Percentiles rank a stretch among this genome's conserved stretches.
Conservation (phyloP, 305 asterid genomes). For the Solanum aculeatissimum region DNA sequence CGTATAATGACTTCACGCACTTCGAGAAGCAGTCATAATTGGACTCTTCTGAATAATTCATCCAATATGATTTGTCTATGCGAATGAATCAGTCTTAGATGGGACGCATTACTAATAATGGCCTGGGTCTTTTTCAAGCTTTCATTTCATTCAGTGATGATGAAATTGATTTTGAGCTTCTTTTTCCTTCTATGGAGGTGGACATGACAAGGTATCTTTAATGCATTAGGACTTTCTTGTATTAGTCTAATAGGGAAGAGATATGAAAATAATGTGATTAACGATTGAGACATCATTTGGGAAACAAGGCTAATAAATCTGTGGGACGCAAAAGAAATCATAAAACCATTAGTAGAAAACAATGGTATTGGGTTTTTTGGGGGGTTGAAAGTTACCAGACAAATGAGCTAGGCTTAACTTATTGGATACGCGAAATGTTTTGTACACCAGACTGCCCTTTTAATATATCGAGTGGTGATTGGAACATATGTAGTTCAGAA, state of each 20-base stretch:
- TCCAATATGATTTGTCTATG: not conserved
- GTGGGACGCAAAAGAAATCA: not conserved
- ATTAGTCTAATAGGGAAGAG: not conserved
- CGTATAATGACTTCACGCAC: not conserved
- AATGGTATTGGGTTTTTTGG: not conserved
- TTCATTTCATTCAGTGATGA: not conserved
- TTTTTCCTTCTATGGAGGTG: not conserved
- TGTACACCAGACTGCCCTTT: not conserved
- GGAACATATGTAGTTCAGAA: not conserved
- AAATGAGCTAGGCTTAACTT: not conserved
- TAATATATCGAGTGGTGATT: not conserved
- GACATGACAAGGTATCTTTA: not conserved
- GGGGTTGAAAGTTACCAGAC: not conserved
- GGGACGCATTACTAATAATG: not conserved
- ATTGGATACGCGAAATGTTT: fast-evolving
- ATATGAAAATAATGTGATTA: not conserved
- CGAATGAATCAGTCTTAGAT: not conserved
- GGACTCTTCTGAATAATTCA: not conserved
- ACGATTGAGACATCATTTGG: not conserved
- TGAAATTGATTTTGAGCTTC: not conserved
- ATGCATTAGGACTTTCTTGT: not conserved
- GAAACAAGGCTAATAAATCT: not conserved
- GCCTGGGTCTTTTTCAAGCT: not conserved
- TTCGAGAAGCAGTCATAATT: not conserved
- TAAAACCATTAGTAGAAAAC: not conserved